Evolutionary conservation across 352 stramenopile species (phyloP).

Genomic region (Phytophthora constricta): DNA sequence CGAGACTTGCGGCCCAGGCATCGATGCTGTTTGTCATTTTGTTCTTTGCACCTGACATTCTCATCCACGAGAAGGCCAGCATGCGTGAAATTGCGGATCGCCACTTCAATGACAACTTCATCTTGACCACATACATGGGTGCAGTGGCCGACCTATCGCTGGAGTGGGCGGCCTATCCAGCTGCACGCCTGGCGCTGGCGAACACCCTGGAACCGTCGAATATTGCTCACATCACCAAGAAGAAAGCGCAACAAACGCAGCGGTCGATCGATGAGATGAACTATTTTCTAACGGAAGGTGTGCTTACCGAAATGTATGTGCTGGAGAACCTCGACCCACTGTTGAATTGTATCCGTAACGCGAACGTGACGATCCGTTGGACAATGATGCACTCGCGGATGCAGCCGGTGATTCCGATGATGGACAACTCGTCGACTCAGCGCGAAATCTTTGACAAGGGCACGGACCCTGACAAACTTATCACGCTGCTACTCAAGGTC

Average conservation of each 20-base stretch:
- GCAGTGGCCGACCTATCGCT: slow-evolving; percentile 92
- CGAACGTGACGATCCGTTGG: slow-evolving; percentile 95
- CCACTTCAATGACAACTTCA: slow-evolving; percentile 97
- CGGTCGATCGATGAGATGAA: slow-evolving; percentile 91
- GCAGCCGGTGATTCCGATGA: slow-evolving; percentile 87
- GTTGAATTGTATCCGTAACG: slow-evolving; percentile 91
- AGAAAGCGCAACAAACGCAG: slow-evolving; percentile 87
- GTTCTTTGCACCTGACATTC: slow-evolving; percentile 93
- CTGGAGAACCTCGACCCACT: slow-evolving; percentile 92
- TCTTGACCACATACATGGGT: slow-evolving; percentile 96
- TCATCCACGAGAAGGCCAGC: slow-evolving; percentile 92
- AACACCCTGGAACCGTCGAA: slow-evolving; percentile 90
- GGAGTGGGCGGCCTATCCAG: slow-evolving; percentile 92
- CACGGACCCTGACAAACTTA: slow-evolving; percentile 86
- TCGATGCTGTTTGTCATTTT: slow-evolving; percentile 96
- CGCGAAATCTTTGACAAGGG: slow-evolving; percentile 85
- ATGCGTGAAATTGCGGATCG: slow-evolving; percentile 96
- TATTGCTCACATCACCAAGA: slow-evolving; percentile 89
- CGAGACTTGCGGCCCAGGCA: slow-evolving; percentile 89
- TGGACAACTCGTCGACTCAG: slow-evolving; percentile 84
- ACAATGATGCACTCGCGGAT: slow-evolving; percentile 94
- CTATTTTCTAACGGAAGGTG: slow-evolving; percentile 91
- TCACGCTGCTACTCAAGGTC: slow-evolving; percentile 93
- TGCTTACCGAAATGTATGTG: slow-evolving; percentile 94
- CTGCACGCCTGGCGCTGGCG: slow-evolving; percentile 88